phyloP scores from a whole-genome alignment of 805 yeast genomes.

The Lachancea cidri region DNA sequence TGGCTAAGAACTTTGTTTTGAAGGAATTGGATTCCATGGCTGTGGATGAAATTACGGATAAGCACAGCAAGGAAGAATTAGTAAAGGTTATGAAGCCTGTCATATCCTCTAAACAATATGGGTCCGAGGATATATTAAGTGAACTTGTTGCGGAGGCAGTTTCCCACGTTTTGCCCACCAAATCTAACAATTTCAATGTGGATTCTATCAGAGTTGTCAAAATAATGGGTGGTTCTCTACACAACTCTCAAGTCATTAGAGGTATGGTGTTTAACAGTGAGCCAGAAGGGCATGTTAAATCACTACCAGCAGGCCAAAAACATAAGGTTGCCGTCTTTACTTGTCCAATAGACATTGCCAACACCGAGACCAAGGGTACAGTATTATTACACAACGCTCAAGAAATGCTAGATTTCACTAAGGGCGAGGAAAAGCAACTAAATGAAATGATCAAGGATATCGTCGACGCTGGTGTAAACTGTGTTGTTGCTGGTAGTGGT shows the following conservation, averaged over 20 bases:
- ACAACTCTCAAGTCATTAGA: conserved; percentile 71
- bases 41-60: conserved; percentile 46
- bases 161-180: conserved; percentile 61
- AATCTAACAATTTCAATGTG: conserved; percentile 58
- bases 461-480: conserved; percentile 76
- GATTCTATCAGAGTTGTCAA: conserved; percentile 94
- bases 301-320: conserved; percentile 41
- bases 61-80: conserved; percentile 50
- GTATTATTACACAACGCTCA: conserved; percentile 92
- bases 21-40: conserved; percentile 62
- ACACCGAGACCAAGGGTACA: conserved; percentile 98
- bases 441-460: conserved; percentile 81
- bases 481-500: conserved; percentile 90
- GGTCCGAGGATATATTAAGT: conserved; percentile 73
- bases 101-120: conserved; percentile 89
- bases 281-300: conserved; percentile 88
- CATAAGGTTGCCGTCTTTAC: conserved; percentile 91
- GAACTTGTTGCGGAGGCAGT: conserved; percentile 82
- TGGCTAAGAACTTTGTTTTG: conserved; percentile 75
- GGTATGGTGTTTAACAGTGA: conserved; percentile 98
- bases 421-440: conserved; percentile 93
- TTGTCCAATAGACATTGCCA: conserved; percentile 89
- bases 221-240: conserved; percentile 85
- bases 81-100: conserved; percentile 78
- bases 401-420: conserved; percentile 93